phyloP scores from a whole-genome alignment of 2,329 filamentous ascomycete species.

The Hypoxylon sp. region DNA sequence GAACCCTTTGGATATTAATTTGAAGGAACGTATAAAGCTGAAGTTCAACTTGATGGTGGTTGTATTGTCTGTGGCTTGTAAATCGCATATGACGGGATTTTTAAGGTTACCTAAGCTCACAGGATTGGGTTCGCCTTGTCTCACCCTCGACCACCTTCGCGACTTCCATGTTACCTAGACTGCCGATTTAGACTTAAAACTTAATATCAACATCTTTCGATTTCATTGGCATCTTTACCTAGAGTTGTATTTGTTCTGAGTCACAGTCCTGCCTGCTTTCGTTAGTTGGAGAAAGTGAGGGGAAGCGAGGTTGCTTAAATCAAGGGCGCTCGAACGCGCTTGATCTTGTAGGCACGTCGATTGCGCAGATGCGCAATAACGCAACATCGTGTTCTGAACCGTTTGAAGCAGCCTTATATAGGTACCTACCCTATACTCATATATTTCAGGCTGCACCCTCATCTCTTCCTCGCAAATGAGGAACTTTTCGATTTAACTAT shows the following conservation, averaged over 20 bases:
- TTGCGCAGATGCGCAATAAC: slow-evolving; percentile 35
- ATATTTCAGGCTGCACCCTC: slow-evolving; percentile 8
- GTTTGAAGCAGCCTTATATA: background rate
- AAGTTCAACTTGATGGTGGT: background rate
- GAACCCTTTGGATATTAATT: background rate
- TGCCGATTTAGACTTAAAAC: background rate
- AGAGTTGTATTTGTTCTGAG: slow-evolving; percentile 1
- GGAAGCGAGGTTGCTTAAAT: slow-evolving; percentile 7
- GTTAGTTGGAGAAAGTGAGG: slow-evolving; percentile 18
- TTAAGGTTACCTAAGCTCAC: too few relatives aligned
- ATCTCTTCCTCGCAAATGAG: background rate
- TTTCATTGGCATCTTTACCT: slow-evolving; percentile 14
- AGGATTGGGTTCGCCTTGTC: background rate
- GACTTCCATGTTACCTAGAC: background rate
- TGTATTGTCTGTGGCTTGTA: background rate
- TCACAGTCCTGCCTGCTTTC: background rate
- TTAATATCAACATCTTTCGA: slow-evolving; percentile 6
- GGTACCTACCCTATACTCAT: background rate
- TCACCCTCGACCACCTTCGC: background rate
- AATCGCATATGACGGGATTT: too few relatives aligned
- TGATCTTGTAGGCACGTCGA: slow-evolving; percentile 5
- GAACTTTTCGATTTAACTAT: background rate
- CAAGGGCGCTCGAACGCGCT: slow-evolving; percentile 9
- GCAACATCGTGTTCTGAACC: slow-evolving; percentile 17
- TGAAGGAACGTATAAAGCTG: too few relatives aligned